phyloP scores from a whole-genome alignment of 129 eudicot species.

The Centrapalus pauciflorus region DNA sequence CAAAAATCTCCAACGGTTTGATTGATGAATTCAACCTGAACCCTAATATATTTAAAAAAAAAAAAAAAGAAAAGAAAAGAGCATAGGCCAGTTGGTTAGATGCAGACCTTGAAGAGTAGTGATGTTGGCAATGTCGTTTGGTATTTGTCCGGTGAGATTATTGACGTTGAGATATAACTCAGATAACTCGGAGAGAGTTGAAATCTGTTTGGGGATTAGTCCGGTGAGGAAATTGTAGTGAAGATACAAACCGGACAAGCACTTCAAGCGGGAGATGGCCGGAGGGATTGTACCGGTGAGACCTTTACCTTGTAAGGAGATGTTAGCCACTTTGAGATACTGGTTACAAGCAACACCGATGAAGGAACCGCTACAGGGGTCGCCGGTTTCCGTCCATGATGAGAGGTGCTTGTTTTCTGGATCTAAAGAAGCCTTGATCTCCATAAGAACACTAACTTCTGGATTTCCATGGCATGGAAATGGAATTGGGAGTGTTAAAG shows the following conservation, averaged over 20 bases:
- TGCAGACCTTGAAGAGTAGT: conserved; percentile 73
- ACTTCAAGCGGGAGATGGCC: conserved; percentile 66
- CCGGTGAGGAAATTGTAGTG: conserved; percentile 81
- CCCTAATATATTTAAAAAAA: neutral
- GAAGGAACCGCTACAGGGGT: conserved; percentile 75
- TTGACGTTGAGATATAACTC: conserved; percentile 89
- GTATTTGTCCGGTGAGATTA: conserved; percentile 65
- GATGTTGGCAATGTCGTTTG: conserved; percentile 60
- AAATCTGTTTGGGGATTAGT: conserved; percentile 66
- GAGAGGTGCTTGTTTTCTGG: conserved; percentile 68
- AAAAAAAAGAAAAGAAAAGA: neutral
- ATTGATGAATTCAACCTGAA: neutral
- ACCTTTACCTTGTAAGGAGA: conserved; percentile 68
- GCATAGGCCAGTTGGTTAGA: too few relatives aligned
- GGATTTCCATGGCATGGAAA: conserved; percentile 34
- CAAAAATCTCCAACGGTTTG: too few relatives aligned
- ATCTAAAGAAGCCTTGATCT: conserved; percentile 72
- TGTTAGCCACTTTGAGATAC: conserved; percentile 72
- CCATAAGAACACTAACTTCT: conserved; percentile 68
- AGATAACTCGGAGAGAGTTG: conserved; percentile 58
- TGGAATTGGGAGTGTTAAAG: conserved; percentile 8
- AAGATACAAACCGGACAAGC: conserved; percentile 85
- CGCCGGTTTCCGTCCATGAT: conserved; percentile 65
- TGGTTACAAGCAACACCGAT: conserved; percentile 82
- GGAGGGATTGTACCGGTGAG: conserved; percentile 66